Base-by-base conservation (phyloP, 2,329 filamentous ascomycete species). In the Exophiala xenobiotica region DNA sequence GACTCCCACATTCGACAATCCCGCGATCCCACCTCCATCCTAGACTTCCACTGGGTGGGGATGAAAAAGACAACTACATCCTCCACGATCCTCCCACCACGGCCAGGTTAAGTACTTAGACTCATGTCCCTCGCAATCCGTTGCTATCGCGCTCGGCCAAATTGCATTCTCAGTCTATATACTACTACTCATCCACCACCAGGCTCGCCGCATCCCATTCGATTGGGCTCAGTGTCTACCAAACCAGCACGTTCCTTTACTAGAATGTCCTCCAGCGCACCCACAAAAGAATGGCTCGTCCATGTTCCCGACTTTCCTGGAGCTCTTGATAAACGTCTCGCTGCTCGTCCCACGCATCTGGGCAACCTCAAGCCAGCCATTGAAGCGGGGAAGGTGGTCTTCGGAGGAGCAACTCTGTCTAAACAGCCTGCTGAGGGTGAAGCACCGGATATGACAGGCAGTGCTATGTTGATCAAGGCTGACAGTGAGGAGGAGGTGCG, bases 361-460 rank as follows among this genome's bases (percentile, higher is more conserved):
- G 22, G 31, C 6, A 53, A 46, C 22, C 18, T 61, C 11, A 58
- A 53, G 35, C 61, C 59, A 7, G 41, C 44, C 31, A 46, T 63
- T 22, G 48, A 57, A 3, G 46, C 48, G 6, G 57, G 57, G 42
- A 51, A 48, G 20, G 53, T 57, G 6, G 53, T 57, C 19, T 60
- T 61, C 39, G 38, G 46, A 83, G 87, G 87, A 35, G 87, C 85
- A 18, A 74, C 86, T 46, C 73, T 92, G 6, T 78, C 86, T 35
- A 77, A 81, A 6, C 76, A 86, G 27, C 85, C 87, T 26, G 74
- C 79, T 4, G 80, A 86, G 46, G 80, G 79, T 51, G 77, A 85
- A 19, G 70, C 73, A 3, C 79, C 78, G 16, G 79, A 82, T 37
- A 82, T 86, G 65, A 90, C 93, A 72, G 90, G 89, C 35, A 90